Evolutionary conservation across 1,139 yeast genomes (phyloP).

Genomic region (Yamadazyma spencermartinsiae): DNA sequence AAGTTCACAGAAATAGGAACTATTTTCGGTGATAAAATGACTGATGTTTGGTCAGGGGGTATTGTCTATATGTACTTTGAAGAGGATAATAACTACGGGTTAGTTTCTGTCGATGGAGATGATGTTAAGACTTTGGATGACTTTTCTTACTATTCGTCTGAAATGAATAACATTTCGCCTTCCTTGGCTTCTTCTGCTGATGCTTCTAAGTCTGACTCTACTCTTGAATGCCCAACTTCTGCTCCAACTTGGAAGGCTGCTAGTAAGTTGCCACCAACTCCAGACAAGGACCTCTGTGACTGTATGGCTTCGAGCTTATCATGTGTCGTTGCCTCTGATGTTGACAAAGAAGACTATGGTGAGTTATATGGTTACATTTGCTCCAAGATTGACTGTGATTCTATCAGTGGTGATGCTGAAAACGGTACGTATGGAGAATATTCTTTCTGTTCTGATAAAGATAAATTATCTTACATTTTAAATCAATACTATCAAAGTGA

Average conservation of each 20-base stretch:
- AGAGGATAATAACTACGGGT: slow-evolving; percentile 79
- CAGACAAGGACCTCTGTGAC: slow-evolving; percentile 39
- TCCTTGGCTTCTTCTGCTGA: slow-evolving; percentile 32
- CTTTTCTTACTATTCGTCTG: slow-evolving; percentile 53
- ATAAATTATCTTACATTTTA: slow-evolving; percentile 61
- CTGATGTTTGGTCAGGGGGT: slow-evolving; percentile 87
- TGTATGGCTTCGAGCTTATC: slow-evolving; percentile 36
- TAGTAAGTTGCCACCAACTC: slow-evolving; percentile 45
- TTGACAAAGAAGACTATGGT: slow-evolving; percentile 33
- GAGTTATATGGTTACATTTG: slow-evolving; percentile 37
- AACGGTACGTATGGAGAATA: slow-evolving; percentile 62
- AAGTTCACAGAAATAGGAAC: slow-evolving; percentile 65
- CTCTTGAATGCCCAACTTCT: slow-evolving; percentile 32
- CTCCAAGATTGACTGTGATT: slow-evolving; percentile 39
- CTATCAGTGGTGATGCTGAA: slow-evolving; percentile 60
- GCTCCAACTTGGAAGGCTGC: slow-evolving; percentile 42
- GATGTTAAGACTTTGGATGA: slow-evolving; percentile 41
- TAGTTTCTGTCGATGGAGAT: slow-evolving; percentile 54
- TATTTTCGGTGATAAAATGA: slow-evolving; percentile 40
- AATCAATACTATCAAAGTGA: slow-evolving; percentile 57
- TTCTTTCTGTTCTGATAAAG: slow-evolving; percentile 59
- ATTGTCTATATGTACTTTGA: slow-evolving; percentile 87
- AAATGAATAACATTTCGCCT: slow-evolving; percentile 50
- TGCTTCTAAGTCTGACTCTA: slow-evolving; percentile 24
- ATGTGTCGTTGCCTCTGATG: slow-evolving; percentile 38